Evolutionary conservation across 202 grass and related monocot species (phyloP).

Genomic region (Zoysia matrella): DNA sequence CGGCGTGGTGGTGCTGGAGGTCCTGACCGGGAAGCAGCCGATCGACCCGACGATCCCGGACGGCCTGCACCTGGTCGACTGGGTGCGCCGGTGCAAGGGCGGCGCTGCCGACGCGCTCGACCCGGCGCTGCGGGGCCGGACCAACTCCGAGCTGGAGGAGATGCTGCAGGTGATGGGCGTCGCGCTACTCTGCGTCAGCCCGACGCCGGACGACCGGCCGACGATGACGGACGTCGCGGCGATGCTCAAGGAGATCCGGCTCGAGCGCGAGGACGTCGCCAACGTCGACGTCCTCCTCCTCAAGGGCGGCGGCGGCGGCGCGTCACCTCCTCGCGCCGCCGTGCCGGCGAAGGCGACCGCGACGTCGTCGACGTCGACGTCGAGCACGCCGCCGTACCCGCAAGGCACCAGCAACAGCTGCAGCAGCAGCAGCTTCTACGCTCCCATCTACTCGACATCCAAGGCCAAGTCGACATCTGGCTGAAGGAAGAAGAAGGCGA

Average conservation of each 20-base stretch:
- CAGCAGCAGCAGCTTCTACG: conserved; percentile 58
- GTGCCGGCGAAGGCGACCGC: background rate
- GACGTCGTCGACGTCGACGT: conserved; percentile 39
- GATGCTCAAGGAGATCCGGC: conserved; percentile 87
- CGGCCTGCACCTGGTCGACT: conserved; percentile 79
- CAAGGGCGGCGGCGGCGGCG: conserved; percentile 42
- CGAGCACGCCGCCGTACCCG: conserved; percentile 46
- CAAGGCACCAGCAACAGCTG: conserved; percentile 40
- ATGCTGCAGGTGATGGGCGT: conserved; percentile 94
- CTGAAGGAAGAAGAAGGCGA: conserved; percentile 20
- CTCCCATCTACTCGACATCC: conserved; percentile 48
- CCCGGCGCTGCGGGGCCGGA: conserved; percentile 59
- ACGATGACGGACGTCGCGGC: conserved; percentile 93
- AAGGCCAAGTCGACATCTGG: conserved; percentile 73
- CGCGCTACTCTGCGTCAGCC: conserved; percentile 82
- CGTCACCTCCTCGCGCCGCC: conserved; percentile 15
- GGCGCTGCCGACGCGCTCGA: conserved; percentile 58
- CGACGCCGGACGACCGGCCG: conserved; percentile 74
- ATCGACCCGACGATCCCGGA: conserved; percentile 86
- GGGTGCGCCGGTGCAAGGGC: conserved; percentile 68
- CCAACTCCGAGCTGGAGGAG: conserved; percentile 70
- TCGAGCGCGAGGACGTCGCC: conserved; percentile 83
- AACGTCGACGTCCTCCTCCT: conserved; percentile 63
- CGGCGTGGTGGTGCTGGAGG: conserved; percentile 83
- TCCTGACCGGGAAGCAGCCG: too few species aligned